Conservation (phyloP, 805 yeast genomes). For the Hanseniaspora taiwanica region DNA sequence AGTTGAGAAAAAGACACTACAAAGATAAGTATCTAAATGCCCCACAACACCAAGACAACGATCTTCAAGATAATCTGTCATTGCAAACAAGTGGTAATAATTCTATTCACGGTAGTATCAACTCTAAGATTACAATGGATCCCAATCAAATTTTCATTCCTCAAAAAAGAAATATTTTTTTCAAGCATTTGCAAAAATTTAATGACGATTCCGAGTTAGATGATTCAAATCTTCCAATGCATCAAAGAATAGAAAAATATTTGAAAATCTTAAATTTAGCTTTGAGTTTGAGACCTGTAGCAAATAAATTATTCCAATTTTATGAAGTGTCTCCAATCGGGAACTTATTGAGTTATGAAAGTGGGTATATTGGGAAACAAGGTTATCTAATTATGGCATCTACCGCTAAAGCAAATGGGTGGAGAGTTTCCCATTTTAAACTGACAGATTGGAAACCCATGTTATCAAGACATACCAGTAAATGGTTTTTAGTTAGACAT, state of each 20-base stretch:
- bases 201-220: conserved; percentile 13
- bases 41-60: not conserved
- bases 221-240: conserved; percentile 17
- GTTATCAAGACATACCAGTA: conserved; percentile 81
- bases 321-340: conserved; percentile 85
- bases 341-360: conserved; percentile 68
- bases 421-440: conserved; percentile 86
- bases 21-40: not conserved
- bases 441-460: conserved; percentile 70
- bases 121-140: too few species aligned
- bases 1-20: conserved; percentile 2
- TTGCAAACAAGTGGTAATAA: too few species aligned
- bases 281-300: conserved; percentile 62
- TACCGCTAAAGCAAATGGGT: conserved; percentile 79
- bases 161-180: conserved; percentile 10
- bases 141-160: not conserved
- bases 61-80: too few species aligned
- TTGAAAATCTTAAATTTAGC: conserved; percentile 45
- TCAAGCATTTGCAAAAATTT: conserved; percentile 20
- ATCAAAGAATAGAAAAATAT: conserved; percentile 44
- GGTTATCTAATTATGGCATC: conserved; percentile 74
- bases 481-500: conserved; percentile 83
- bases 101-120: too few species aligned
- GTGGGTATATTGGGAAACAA: conserved; percentile 75
- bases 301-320: conserved; percentile 72